Evolutionary conservation across 2,329 filamentous ascomycete genomes (phyloP).

Genomic region (Aspergillus thermomutatus): DNA sequence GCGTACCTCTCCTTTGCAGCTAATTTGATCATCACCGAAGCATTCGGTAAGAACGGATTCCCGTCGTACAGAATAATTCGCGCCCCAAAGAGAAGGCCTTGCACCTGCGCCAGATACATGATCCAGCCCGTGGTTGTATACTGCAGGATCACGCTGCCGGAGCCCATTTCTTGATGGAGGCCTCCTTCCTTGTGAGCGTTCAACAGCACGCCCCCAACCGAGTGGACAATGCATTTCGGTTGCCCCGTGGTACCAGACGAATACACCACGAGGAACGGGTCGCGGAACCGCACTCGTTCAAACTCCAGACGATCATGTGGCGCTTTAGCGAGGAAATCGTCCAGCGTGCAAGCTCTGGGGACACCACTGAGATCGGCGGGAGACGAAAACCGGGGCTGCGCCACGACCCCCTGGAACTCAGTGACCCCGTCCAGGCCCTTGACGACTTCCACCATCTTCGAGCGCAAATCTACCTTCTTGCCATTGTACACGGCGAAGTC

Average conservation of each 20-base stretch:
- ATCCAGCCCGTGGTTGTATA: slow-evolving; percentile 49
- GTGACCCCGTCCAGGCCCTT: too few relatives aligned
- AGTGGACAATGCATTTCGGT: slow-evolving; percentile 46
- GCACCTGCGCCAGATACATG: slow-evolving; percentile 46
- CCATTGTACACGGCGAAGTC: too few relatives aligned
- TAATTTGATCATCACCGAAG: slow-evolving; percentile 24
- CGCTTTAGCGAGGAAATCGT: too few relatives aligned
- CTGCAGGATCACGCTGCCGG: slow-evolving; percentile 42
- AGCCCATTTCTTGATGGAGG: slow-evolving; percentile 42
- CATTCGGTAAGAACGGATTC: slow-evolving; percentile 40
- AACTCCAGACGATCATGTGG: slow-evolving; percentile 27
- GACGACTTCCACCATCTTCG: too few relatives aligned
- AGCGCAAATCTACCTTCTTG: too few relatives aligned
- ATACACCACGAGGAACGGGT: slow-evolving; percentile 45
- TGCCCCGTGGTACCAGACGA: slow-evolving; percentile 43
- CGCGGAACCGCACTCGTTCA: slow-evolving; percentile 37
- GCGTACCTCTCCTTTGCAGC: too few relatives aligned
- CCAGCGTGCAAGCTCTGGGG: too few relatives aligned
- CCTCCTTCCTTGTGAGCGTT: slow-evolving; percentile 45
- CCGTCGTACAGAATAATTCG: slow-evolving; percentile 45
- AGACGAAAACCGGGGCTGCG: too few relatives aligned
- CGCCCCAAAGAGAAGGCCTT: slow-evolving; percentile 41
- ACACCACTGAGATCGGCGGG: too few relatives aligned
- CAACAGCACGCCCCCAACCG: slow-evolving; percentile 36
- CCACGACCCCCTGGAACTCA: too few relatives aligned